Evolutionary conservation across 2,329 filamentous ascomycete species (phyloP), one percentile per base, ranked within the genome.

Genomic region (Calycina marina): DNA sequence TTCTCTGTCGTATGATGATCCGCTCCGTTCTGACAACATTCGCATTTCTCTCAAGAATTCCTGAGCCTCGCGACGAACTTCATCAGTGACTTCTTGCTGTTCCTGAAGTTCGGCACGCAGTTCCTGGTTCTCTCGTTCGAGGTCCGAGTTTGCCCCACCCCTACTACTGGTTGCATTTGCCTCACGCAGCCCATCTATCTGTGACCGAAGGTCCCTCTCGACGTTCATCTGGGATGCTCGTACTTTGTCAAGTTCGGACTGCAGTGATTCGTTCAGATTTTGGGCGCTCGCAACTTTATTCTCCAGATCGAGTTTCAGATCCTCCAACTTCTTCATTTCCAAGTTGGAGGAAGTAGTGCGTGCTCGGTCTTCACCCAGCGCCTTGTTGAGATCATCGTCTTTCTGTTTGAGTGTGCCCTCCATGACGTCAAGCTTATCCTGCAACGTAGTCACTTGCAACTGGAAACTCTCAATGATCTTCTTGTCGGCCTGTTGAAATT

Each of bases 41-140:
- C 82, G 76, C 90, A 96, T 98, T 56, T 98, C 90, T 40, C 72
- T 67, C 26, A 98, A 58, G 52, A 88, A 93, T 30, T 75, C 69
- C 35, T 82, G 75, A 0, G 86, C 85, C 57, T 94, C 83, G 34
- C 69, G 72, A 14, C 82, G 74, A 18, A 94, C 90, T 48, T 93
- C 81, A 39, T 92, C 79, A 0, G 85, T 93, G 2, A 90, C 69
- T 36, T 78, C 69, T 44, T 84, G 77, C 53, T 96, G 88, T 41
- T 86, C 68, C 32, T 63, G 60, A 14, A 88, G 57, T 17, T 77
- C 68, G 20, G 57, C 54, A 41, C 78, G 72, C 14, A 86, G 58
- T 26, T 72, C 69, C 35, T 77, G 67, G 46, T 94, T 81, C 48
- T 83, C 77, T 28, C 61, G 63, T 48, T 72, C 41, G 8, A 67